Percentiles rank a stretch among this genome's conserved stretches.
These are phyloP conservation scores for Alternaria incomplexa DNA, from an alignment of 2,329 filamentous ascomycete genomes.

Conservation along the genomic window DNA sequence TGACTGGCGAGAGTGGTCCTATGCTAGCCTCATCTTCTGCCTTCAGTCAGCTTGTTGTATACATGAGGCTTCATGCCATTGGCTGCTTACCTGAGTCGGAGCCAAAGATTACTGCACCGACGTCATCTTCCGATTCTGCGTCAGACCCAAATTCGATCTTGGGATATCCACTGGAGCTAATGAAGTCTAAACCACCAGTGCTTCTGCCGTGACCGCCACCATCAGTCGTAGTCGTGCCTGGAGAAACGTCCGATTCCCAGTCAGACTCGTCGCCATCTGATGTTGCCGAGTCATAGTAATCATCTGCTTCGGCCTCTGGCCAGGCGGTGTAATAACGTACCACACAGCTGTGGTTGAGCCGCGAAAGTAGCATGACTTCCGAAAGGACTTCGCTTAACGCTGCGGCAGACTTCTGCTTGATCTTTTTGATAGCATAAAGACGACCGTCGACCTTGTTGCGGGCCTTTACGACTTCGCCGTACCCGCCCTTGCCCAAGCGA, in stretches of 20 bases:
- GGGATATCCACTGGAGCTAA: conserved; percentile 81
- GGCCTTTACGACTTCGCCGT: conserved; percentile 94
- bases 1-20: conserved; percentile 43
- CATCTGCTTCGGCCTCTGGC: conserved; percentile 71
- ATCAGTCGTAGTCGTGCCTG: conserved; percentile 27
- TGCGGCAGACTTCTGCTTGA: conserved; percentile 78
- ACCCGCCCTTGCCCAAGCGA: conserved; percentile 88
- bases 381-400: conserved; percentile 80
- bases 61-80: background rate
- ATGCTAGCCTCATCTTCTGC: conserved; percentile 53
- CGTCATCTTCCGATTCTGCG: conserved; percentile 49
- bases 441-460: conserved; percentile 92
- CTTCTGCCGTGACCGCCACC: conserved; percentile 70
- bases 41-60: conserved; percentile 9
- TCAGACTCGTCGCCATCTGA: conserved; percentile 37
- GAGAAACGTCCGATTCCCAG: conserved; percentile 34
- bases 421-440: conserved; percentile 96
- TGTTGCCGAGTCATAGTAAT: conserved; percentile 35
- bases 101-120: conserved; percentile 44
- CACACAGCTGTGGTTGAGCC: conserved; percentile 85
- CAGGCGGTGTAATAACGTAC: conserved; percentile 96
- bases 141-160: conserved; percentile 79
- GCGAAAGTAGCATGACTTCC: conserved; percentile 87
- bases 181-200: conserved; percentile 83
- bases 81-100: conserved; percentile 45